Percentiles rank a stretch among this genome's conserved stretches.
These are phyloP conservation scores for Glomus cerebriforme DNA, from an alignment of 192 early-diverging fungal genomes.

Conservation along the genomic window DNA sequence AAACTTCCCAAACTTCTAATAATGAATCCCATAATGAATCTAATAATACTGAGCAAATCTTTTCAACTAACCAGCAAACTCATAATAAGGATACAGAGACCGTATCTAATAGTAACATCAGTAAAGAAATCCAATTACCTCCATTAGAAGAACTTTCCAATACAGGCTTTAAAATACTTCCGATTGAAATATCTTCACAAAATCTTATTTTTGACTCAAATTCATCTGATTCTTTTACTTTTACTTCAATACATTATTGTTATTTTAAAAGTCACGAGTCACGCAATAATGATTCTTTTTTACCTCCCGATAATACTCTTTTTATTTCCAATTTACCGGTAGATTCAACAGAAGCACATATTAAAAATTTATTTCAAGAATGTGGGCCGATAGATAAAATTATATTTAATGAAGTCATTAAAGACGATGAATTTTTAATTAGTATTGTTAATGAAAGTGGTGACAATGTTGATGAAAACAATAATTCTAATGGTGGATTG, in stretches of 20 bases:
- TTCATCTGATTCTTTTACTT: not conserved
- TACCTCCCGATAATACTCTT: conserved; percentile 61
- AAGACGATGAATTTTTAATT: not conserved
- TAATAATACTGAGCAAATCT: not conserved
- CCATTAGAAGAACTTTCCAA: not conserved
- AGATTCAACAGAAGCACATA: conserved; percentile 66
- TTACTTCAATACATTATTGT: conserved; percentile 34
- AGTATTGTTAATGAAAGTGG: not conserved
- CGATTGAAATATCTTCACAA: not conserved
- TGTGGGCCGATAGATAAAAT: conserved; percentile 54
- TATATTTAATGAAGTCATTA: conserved; percentile 47
- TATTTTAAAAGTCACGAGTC: conserved; percentile 48
- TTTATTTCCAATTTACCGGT: conserved; percentile 71
- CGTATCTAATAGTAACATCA: not conserved
- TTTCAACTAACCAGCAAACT: not conserved
- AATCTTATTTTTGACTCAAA: too few species aligned
- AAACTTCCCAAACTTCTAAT: not conserved
- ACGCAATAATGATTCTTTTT: not conserved
- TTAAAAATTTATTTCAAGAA: conserved; percentile 64
- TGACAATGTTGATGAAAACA: not conserved
- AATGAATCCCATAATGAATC: not conserved
- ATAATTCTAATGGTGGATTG: not conserved
- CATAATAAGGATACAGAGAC: not conserved
- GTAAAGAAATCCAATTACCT: not conserved
- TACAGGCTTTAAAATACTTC: not conserved